A percentile compares a stretch with the other conserved stretches of the same genome.
phyloP scores from a whole-genome alignment of 148 eudicot species.

The Amaranthus cruentus region DNA sequence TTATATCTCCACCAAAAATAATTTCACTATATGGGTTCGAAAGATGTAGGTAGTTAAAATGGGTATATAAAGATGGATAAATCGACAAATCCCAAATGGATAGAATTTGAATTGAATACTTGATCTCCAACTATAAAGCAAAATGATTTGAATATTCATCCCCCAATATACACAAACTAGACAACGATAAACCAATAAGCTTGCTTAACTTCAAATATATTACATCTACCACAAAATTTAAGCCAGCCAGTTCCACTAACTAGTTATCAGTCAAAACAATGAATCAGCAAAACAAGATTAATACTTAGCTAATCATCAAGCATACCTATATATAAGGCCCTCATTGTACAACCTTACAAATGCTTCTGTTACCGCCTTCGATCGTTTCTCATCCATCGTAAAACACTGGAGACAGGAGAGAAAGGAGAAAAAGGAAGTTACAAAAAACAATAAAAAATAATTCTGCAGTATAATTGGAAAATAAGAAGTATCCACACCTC shows the following conservation, averaged over 20 bases:
- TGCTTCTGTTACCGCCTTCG: constrained; percentile 84
- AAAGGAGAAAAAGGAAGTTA: constrained; percentile 9
- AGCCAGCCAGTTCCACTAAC: background rate
- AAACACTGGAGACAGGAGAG: constrained; percentile 52
- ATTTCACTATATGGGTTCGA: too few species aligned
- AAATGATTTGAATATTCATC: too few species aligned
- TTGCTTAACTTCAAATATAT: background rate
- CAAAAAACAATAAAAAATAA: background rate
- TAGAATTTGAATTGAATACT: too few species aligned
- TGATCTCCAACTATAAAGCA: too few species aligned
- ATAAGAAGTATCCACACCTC: constrained; percentile 44
- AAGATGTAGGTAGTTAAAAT: too few species aligned
- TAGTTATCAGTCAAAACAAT: background rate
- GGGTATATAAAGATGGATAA: too few species aligned
- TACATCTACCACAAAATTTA: background rate
- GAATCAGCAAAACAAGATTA: background rate
- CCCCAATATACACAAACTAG: background rate
- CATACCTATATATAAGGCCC: constrained; percentile 89
- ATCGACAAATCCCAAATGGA: too few species aligned
- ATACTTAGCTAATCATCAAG: background rate
- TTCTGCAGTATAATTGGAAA: background rate
- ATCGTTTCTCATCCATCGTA: constrained; percentile 95
- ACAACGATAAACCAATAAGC: background rate
- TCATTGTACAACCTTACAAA: constrained; percentile 83
- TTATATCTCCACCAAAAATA: too few species aligned